Base-by-base conservation (phyloP, 345 rosid genomes). In the Aurinia saxatilis region DNA sequence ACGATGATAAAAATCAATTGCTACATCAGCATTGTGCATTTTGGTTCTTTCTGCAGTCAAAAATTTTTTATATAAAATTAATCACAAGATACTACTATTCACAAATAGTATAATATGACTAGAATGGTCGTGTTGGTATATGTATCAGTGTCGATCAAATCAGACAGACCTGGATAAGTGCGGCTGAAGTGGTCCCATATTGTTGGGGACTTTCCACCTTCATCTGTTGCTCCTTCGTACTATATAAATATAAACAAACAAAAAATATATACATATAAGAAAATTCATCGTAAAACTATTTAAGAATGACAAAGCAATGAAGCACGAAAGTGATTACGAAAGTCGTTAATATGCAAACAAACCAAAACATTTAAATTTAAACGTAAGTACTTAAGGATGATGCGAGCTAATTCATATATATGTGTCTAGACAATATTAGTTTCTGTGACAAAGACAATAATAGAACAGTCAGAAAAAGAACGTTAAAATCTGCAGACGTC, bases 11-110 rank as follows among this genome's bases (percentile, higher is more conserved):
- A 68, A 71, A 42, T 81, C 84, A 48, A 74, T 9, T 0, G 84
- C 84, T 2, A 72, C 68, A 17, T 81, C 81, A 38, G 82, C 89
- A 10, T 77, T 84, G 46, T 79, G 70, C 38, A 50, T 49, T 50
- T 75, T 47, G 44, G 81, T 79, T 42, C 78, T 77, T 5, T 70
- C 82, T 84, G 78, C 34, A 63, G 52, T 30, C 12, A 21, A 56
- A 14, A 57, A 1, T 50, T 6, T 6, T 12, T 23, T n/a, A n/a
- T 5, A 57, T 19, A 49, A 39, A 49, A 48, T 6, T 14, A 37
- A 35, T 12, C 47, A 45, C 23, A 16, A 15, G 10, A 13, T 50
- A 7, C 5, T 25, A 39, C 11, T 7, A 6, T 10, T 52, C 16
- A 52, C 14, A 10, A 4, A n/a, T n/a, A n/a, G n/a, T 8, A 19